These are phyloP conservation scores for Microdochium nivale DNA, from an alignment of 2,329 filamentous ascomycete genomes.

Conservation along the genomic window DNA sequence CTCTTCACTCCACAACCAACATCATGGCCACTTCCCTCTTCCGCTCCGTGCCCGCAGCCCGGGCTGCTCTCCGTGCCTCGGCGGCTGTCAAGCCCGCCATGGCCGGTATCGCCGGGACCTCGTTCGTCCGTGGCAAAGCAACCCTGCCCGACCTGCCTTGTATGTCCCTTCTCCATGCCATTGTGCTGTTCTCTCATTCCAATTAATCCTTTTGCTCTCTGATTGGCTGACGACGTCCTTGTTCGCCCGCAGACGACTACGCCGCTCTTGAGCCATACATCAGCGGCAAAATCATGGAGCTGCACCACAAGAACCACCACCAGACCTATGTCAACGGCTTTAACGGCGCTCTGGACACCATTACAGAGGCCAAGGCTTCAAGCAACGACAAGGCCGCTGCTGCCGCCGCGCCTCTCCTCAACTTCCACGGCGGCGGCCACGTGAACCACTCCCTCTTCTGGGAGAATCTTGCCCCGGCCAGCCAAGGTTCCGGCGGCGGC, in stretches of 20 bases:
- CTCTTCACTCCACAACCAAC: not conserved
- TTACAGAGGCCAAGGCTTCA: slow-evolving; percentile 48
- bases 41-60: slow-evolving; percentile 57
- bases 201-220: no score
- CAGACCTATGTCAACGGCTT: slow-evolving; percentile 73
- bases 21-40: slow-evolving; percentile 71
- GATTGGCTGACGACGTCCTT: not conserved
- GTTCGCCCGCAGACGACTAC: slow-evolving; percentile 74
- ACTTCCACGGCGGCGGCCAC: slow-evolving; percentile 61
- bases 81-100: slow-evolving; percentile 45
- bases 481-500: slow-evolving; percentile 28
- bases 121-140: slow-evolving; percentile 78
- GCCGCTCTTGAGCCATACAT: slow-evolving; percentile 78
- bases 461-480: slow-evolving; percentile 52
- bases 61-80: slow-evolving; percentile 62
- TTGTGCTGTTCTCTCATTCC: slow-evolving; percentile 2
- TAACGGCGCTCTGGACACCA: slow-evolving; percentile 62
- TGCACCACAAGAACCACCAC: slow-evolving; percentile 78
- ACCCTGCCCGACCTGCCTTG: slow-evolving; percentile 84
- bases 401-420: slow-evolving; percentile 30
- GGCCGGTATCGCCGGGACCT: slow-evolving; percentile 61
- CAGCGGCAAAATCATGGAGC: slow-evolving; percentile 77
- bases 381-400: slow-evolving; percentile 29
- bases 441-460: slow-evolving; percentile 61
- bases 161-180: slow-evolving; percentile 30